These are phyloP conservation scores for Prunus salicina DNA, from an alignment of 306 rosid species.

Conservation along the genomic window DNA sequence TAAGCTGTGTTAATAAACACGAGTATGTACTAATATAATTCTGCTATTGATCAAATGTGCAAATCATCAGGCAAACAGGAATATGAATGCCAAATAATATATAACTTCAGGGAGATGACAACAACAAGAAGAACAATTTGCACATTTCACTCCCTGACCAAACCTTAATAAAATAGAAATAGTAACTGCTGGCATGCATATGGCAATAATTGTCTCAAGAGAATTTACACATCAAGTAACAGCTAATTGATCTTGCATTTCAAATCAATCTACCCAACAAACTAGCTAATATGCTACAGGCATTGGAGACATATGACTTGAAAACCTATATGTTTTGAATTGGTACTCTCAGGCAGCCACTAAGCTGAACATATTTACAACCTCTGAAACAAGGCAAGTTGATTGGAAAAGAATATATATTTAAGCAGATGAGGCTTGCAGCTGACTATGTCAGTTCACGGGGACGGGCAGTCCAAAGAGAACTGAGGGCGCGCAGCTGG, in stretches of 20 bases:
- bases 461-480: conserved; percentile 66
- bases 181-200: not conserved
- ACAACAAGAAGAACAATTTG: too few relatives aligned
- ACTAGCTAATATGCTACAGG: conserved; percentile 3
- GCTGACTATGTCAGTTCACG: conserved; percentile 22
- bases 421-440: not conserved
- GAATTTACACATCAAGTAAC: conserved; percentile 2
- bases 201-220: not conserved
- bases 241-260: conserved; percentile 5
- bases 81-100: too few relatives aligned
- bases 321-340: conserved; percentile 7
- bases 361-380: conserved; percentile 7
- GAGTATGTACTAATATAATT: too few relatives aligned
- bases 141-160: not conserved
- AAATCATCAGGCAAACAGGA: too few relatives aligned
- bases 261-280: not conserved
- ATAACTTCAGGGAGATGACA: too few relatives aligned
- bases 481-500: conserved; percentile 72
- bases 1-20: too few relatives aligned
- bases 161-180: not conserved
- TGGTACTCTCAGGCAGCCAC: conserved; percentile 1
- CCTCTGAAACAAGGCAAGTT: conserved; percentile 2
- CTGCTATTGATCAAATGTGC: too few relatives aligned
- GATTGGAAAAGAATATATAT: not conserved
- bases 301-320: not conserved